phyloP scores from a whole-genome alignment of 2,329 filamentous ascomycete species.

The Aureobasidium sp. region DNA sequence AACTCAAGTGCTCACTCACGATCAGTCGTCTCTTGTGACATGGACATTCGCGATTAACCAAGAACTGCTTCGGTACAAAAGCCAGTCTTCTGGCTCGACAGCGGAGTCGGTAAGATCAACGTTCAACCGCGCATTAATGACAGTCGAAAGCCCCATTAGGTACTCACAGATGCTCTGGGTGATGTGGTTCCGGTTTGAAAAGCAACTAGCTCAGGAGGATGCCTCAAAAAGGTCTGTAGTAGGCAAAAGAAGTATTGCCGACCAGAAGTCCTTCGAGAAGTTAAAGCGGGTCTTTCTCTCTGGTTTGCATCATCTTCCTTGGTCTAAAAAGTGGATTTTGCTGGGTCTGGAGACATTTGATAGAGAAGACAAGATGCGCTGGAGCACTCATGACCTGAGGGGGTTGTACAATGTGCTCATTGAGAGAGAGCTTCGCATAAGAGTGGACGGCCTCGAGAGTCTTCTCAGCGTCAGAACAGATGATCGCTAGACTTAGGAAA shows the following conservation, averaged over 20 bases:
- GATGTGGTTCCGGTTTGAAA: slow-evolving; percentile 23
- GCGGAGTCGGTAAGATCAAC: slow-evolving; percentile 34
- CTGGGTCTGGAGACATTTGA: slow-evolving; percentile 42
- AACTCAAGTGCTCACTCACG: slow-evolving; percentile 25
- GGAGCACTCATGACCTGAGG: slow-evolving; percentile 41
- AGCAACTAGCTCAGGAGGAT: not conserved
- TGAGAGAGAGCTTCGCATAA: slow-evolving; percentile 52
- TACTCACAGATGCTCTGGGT: slow-evolving; percentile 22
- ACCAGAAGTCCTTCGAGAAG: not conserved
- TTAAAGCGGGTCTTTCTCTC: slow-evolving; percentile 19
- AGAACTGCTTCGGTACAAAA: slow-evolving; percentile 40
- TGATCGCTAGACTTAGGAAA: not conserved
- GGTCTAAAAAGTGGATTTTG: slow-evolving; percentile 53
- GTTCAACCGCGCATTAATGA: slow-evolving; percentile 32
- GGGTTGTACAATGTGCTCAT: slow-evolving; percentile 47
- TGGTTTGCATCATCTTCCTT: slow-evolving; percentile 48
- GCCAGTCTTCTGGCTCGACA: slow-evolving; percentile 19
- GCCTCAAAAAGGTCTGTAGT: not conserved
- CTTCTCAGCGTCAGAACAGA: not conserved
- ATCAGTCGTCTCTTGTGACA: slow-evolving; percentile 33
- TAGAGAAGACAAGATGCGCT: slow-evolving; percentile 17
- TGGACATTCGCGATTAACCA: slow-evolving; percentile 48
- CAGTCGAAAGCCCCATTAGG: slow-evolving; percentile 27
- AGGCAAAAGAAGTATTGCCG: not conserved
- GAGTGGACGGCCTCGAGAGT: slow-evolving; percentile 13